phyloP scores from a whole-genome alignment of 2,329 filamentous ascomycete genomes.

The Alternaria longipes region DNA sequence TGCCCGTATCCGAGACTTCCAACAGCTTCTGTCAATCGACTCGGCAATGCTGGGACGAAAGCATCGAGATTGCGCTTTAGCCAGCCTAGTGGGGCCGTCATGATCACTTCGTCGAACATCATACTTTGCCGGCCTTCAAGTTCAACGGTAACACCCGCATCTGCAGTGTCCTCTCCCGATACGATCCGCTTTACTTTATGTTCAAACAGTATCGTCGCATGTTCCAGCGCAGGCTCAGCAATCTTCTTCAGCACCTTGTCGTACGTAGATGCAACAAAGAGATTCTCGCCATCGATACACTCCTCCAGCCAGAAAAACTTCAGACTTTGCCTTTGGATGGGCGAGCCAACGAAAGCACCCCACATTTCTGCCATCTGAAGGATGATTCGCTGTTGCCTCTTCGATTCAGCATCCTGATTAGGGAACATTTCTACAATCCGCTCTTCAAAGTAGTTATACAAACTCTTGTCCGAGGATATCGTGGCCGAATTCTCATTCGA shows the following conservation, averaged over 20 bases:
- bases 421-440: slow-evolving; percentile 57
- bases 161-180: slow-evolving; percentile 27
- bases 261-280: slow-evolving; percentile 70
- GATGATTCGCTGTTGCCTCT: slow-evolving; percentile 58
- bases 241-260: slow-evolving; percentile 67
- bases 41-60: slow-evolving; percentile 69
- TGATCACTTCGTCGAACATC: slow-evolving; percentile 73
- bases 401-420: slow-evolving; percentile 48
- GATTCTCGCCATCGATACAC: slow-evolving; percentile 75
- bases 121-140: slow-evolving; percentile 57
- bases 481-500: slow-evolving; percentile 66
- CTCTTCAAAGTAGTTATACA: slow-evolving; percentile 66
- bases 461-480: slow-evolving; percentile 62
- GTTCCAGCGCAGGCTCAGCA: slow-evolving; percentile 64
- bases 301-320: slow-evolving; percentile 83
- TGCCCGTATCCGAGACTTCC: slow-evolving; percentile 73
- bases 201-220: slow-evolving; percentile 63
- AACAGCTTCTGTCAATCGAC: slow-evolving; percentile 68
- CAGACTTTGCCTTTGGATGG: slow-evolving; percentile 71
- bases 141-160: slow-evolving; percentile 51
- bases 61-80: slow-evolving; percentile 49
- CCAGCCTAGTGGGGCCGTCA: slow-evolving; percentile 73
- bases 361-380: slow-evolving; percentile 70
- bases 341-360: slow-evolving; percentile 75
- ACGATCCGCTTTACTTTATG: slow-evolving; percentile 57